Percentiles rank a stretch among this genome's conserved stretches.
These are phyloP conservation scores for Coniella lustricola DNA, from an alignment of 2,329 filamentous ascomycete genomes.

Conservation along the genomic window DNA sequence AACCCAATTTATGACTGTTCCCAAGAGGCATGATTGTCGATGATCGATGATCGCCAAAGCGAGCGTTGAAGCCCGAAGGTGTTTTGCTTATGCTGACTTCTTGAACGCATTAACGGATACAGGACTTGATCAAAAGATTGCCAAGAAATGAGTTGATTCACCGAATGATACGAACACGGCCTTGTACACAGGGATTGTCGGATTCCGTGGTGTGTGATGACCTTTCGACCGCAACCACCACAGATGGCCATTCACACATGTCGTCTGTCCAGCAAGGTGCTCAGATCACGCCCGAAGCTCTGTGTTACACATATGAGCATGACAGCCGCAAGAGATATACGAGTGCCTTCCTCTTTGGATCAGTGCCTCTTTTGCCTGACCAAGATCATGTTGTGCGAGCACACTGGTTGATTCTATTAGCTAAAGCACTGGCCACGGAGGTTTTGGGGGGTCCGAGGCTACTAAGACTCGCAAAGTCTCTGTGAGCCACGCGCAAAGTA, in stretches of 20 bases:
- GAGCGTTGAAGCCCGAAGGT: conserved; percentile 6
- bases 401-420: too few species aligned
- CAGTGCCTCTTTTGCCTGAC: too few species aligned
- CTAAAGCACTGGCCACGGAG: not conserved
- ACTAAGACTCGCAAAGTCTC: not conserved
- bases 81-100: conserved; percentile 8
- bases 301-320: not conserved
- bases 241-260: too few species aligned
- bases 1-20: not conserved
- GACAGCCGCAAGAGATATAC: not conserved
- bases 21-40: not conserved
- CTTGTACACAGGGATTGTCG: not conserved
- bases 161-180: not conserved
- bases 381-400: not conserved
- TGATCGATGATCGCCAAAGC: conserved; percentile 1
- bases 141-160: not conserved
- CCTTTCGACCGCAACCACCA: not conserved
- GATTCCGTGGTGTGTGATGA: not conserved
- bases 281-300: too few species aligned
- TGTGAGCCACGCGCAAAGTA: not conserved
- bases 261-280: too few species aligned
- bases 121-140: conserved; percentile 12
- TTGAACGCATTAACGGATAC: conserved; percentile 3
- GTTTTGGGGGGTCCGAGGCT: not conserved
- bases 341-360: not conserved